phyloP scores from a whole-genome alignment of 2,329 filamentous ascomycete species.

The Paecilomyces dactylethromorphus region DNA sequence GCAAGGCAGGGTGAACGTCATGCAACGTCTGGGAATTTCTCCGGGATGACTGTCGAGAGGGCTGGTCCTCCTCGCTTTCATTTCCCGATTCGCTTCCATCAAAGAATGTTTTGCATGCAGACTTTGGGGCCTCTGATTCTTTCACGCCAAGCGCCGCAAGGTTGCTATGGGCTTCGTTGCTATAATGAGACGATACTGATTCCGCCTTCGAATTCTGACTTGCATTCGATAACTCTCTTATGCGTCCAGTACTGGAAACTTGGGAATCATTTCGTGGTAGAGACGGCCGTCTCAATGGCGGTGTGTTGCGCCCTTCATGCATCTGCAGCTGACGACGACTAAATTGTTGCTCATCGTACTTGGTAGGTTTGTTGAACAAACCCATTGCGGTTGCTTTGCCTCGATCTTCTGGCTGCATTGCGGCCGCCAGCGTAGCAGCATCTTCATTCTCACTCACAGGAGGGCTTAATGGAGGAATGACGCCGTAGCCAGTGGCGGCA shows the following conservation, averaged over 20 bases:
- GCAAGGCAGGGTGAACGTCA: background rate
- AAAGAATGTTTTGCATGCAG: conserved; percentile 25
- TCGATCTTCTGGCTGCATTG: conserved; percentile 67
- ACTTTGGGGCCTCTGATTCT: conserved; percentile 21
- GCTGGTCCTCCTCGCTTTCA: conserved; percentile 26
- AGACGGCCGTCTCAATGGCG: conserved; percentile 33
- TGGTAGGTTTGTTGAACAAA: conserved; percentile 65
- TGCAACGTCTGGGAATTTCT: conserved; percentile 21
- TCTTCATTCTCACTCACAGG: conserved; percentile 68
- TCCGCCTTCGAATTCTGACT: conserved; percentile 31
- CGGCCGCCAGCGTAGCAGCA: conserved; percentile 50
- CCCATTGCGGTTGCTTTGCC: conserved; percentile 75
- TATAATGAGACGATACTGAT: conserved; percentile 32
- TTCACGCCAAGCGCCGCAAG: conserved; percentile 18
- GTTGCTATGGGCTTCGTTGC: conserved; percentile 17
- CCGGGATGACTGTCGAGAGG: conserved; percentile 18
- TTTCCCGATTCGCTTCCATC: conserved; percentile 32
- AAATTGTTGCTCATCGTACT: conserved; percentile 81
- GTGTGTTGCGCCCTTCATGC: conserved; percentile 65
- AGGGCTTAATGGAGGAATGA: conserved; percentile 57
- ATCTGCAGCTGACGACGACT: conserved; percentile 75
- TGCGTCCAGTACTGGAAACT: conserved; percentile 17
- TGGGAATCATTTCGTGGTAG: conserved; percentile 13
- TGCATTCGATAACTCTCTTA: conserved; percentile 29
- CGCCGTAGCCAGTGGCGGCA: conserved; percentile 23